Evolutionary conservation across 192 early-diverging fungal species (phyloP).

Genomic region (Helicostylum pulchrum): DNA sequence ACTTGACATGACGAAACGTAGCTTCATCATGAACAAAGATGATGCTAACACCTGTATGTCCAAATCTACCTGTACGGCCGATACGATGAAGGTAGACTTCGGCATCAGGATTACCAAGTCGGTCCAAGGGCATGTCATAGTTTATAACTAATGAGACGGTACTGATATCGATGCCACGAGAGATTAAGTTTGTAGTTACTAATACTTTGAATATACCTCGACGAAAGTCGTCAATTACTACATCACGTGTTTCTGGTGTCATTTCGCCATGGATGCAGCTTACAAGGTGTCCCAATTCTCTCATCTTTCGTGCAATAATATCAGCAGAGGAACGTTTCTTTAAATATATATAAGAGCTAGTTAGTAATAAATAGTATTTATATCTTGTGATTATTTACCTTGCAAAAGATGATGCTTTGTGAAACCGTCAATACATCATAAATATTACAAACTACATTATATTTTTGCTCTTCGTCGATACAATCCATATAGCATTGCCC

Average conservation of each 20-base stretch:
- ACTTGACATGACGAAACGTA: slow-evolving; percentile 74
- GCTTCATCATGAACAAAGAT: slow-evolving; percentile 89
- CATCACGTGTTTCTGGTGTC: slow-evolving; percentile 75
- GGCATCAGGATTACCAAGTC: slow-evolving; percentile 61
- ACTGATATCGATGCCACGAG: slow-evolving; percentile 95
- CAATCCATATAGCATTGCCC: slow-evolving; percentile 98
- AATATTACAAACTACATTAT: slow-evolving; percentile 64
- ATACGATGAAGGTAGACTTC: slow-evolving; percentile 98
- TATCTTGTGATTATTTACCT: slow-evolving; percentile 42
- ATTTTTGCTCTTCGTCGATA: slow-evolving; percentile 72
- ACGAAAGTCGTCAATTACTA: slow-evolving; percentile 90
- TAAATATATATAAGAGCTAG: background rate
- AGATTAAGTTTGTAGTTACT: slow-evolving; percentile 94
- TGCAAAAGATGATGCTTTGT: slow-evolving; percentile 96
- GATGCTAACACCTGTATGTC: slow-evolving; percentile 87
- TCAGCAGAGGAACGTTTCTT: slow-evolving; percentile 81
- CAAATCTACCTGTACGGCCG: slow-evolving; percentile 96
- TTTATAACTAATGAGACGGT: slow-evolving; percentile 96
- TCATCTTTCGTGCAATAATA: slow-evolving; percentile 69
- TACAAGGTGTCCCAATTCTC: slow-evolving; percentile 77
- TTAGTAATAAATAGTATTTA: background rate
- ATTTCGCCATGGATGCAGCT: slow-evolving; percentile 74
- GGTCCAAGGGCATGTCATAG: slow-evolving; percentile 87
- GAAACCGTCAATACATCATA: slow-evolving; percentile 87
- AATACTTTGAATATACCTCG: slow-evolving; percentile 87